Conservation (phyloP, 2,329 filamentous ascomycete genomes). For the Fusarium heterosporum region DNA sequence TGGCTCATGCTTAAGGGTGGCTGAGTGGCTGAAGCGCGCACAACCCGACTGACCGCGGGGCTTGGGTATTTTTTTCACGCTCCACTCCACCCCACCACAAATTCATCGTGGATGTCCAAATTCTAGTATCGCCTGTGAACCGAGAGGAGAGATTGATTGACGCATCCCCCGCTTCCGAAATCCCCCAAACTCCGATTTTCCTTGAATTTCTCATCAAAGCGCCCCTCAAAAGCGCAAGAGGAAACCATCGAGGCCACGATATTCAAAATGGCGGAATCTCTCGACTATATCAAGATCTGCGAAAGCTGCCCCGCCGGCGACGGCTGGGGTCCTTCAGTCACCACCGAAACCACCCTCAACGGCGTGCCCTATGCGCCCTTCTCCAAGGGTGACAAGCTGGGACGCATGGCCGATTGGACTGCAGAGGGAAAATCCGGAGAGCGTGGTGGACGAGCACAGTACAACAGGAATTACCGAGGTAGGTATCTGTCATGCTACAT, state of each 20-base stretch:
- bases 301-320: slow-evolving; percentile 78
- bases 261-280: slow-evolving; percentile 63
- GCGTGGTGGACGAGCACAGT: slow-evolving; percentile 84
- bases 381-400: slow-evolving; percentile 98
- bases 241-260: slow-evolving; percentile 14
- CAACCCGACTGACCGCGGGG: slow-evolving; percentile 46
- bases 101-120: slow-evolving; percentile 53
- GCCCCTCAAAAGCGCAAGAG: slow-evolving; percentile 26
- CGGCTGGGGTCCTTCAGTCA: slow-evolving; percentile 87
- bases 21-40: slow-evolving; percentile 43
- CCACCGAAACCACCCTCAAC: slow-evolving; percentile 87
- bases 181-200: slow-evolving; percentile 20
- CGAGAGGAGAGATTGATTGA: slow-evolving; percentile 36
- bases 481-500: slow-evolving; percentile 41
- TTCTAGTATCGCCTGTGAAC: slow-evolving; percentile 48
- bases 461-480: slow-evolving; percentile 95
- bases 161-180: slow-evolving; percentile 42
- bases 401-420: slow-evolving; percentile 99
- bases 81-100: slow-evolving; percentile 58
- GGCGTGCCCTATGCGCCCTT: slow-evolving; percentile 98
- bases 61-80: slow-evolving; percentile 49
- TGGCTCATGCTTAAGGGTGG: slow-evolving; percentile 23
- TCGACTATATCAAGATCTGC: slow-evolving; percentile 72
- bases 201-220: slow-evolving; percentile 21
- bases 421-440: slow-evolving; percentile 87